Evolutionary conservation across 495 filamentous ascomycete genomes (phyloP).

Genomic region (Cercophora newfieldiana): DNA sequence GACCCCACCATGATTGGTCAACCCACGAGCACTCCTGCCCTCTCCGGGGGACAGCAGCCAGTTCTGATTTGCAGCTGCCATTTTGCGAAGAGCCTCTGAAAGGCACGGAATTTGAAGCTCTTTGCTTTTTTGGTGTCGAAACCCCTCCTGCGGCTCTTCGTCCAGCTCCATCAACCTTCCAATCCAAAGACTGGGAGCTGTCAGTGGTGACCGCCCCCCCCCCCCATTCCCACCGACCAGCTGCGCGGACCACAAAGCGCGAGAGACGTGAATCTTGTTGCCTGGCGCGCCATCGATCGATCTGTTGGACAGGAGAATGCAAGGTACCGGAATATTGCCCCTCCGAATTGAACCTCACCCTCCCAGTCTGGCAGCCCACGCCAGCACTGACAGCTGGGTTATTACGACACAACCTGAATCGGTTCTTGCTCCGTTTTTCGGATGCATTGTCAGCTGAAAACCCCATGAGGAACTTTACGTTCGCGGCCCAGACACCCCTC

Average conservation of each 20-base stretch:
- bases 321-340: slow-evolving; percentile 4
- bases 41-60: neutral
- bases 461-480: neutral
- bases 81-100: neutral
- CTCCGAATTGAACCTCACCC: neutral
- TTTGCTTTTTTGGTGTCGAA: neutral
- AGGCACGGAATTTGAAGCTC: neutral
- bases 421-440: neutral
- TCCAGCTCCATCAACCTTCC: neutral
- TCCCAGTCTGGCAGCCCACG: neutral
- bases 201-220: neutral
- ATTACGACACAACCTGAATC: neutral
- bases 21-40: slow-evolving; percentile 7
- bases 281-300: slow-evolving; percentile 8
- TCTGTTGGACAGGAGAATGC: slow-evolving; percentile 2
- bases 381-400: neutral
- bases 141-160: neutral
- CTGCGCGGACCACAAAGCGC: neutral
- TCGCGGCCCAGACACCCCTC: neutral
- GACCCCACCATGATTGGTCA: neutral
- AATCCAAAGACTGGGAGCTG: neutral
- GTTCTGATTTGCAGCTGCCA: slow-evolving; percentile 5
- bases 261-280: neutral
- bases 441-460: slow-evolving; percentile 12
- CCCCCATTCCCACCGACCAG: neutral